phyloP scores from a whole-genome alignment of 768 basidiomycete species.

The Tylopilus subfusipes region DNA sequence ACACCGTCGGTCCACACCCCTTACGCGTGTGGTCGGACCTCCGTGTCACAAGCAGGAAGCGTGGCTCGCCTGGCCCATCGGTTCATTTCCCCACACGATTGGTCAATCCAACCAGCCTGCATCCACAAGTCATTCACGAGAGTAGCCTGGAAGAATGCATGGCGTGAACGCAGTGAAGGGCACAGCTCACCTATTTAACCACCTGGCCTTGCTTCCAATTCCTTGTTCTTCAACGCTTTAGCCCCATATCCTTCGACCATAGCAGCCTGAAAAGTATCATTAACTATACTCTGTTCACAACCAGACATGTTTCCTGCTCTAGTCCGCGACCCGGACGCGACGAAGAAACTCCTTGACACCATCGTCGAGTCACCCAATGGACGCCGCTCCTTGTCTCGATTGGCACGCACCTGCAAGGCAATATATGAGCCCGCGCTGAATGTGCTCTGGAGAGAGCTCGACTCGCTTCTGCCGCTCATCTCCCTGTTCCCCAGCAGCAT shows the following conservation, averaged over 20 bases:
- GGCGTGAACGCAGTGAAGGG: constrained; percentile 40
- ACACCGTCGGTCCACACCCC: constrained; percentile 22
- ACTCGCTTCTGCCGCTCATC: constrained; percentile 68
- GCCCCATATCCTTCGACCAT: constrained; percentile 32
- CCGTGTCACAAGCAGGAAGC: constrained; percentile 21
- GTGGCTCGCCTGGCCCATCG: constrained; percentile 25
- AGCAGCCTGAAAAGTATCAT: constrained; percentile 27
- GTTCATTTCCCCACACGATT: constrained; percentile 23
- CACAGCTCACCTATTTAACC: constrained; percentile 37
- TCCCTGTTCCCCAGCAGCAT: constrained; percentile 66
- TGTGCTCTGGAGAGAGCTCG: constrained; percentile 74
- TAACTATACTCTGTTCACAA: constrained; percentile 43
- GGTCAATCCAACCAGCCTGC: constrained; percentile 28
- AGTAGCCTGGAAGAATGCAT: constrained; percentile 34
- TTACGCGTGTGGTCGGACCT: constrained; percentile 26
- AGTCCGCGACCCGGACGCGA: constrained; percentile 60
- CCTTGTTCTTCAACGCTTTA: constrained; percentile 37
- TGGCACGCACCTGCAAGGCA: constrained; percentile 74
- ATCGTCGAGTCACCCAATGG: constrained; percentile 60
- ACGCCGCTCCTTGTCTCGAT: constrained; percentile 61
- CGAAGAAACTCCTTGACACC: constrained; percentile 48
- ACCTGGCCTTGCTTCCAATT: constrained; percentile 34
- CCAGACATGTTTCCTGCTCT: constrained; percentile 51
- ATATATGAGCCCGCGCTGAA: constrained; percentile 69
- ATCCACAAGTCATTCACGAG: constrained; percentile 31